Evolutionary conservation across 768 basidiomycete species (phyloP).

Genomic region (Phaeotremella fagi): DNA sequence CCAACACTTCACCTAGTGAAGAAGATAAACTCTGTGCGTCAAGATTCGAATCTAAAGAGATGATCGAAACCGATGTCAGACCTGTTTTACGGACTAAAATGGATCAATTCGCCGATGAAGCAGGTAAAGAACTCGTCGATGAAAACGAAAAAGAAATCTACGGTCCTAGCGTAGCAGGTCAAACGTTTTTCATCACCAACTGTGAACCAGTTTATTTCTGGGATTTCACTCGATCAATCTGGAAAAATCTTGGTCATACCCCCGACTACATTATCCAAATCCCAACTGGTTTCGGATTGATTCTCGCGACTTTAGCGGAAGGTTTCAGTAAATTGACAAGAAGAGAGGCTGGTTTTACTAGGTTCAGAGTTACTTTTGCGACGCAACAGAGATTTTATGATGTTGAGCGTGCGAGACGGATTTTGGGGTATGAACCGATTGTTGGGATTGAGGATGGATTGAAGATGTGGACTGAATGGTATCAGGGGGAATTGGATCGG

Average conservation of each 20-base stretch:
- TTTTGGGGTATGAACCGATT: conserved; percentile 89
- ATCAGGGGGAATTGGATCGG: conserved; percentile 34
- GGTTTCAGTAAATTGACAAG: conserved; percentile 67
- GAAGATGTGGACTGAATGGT: conserved; percentile 51
- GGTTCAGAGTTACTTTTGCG: conserved; percentile 73
- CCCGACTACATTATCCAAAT: conserved; percentile 56
- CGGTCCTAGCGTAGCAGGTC: conserved; percentile 73
- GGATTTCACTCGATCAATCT: conserved; percentile 82
- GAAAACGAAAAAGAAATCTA: conserved; percentile 42
- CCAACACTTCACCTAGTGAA: conserved; percentile 60
- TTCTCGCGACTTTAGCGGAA: conserved; percentile 68
- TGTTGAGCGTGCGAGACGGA: conserved; percentile 72
- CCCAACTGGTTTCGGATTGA: conserved; percentile 62
- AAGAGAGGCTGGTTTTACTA: conserved; percentile 78
- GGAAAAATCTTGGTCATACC: conserved; percentile 58
- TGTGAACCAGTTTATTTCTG: conserved; percentile 95
- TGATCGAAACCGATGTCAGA: conserved; percentile 48
- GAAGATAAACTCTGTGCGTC: conserved; percentile 56
- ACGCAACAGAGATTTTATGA: conserved; percentile 82
- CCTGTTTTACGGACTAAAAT: conserved; percentile 72
- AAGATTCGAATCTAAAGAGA: conserved; percentile 49
- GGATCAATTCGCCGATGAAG: conserved; percentile 62
- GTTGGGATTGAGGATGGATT: conserved; percentile 86
- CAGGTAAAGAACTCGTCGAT: conserved; percentile 51
- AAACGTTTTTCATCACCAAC: conserved; percentile 94